A percentile compares a stretch with the other conserved stretches of the same genome.
phyloP scores from a whole-genome alignment of 2,329 filamentous ascomycete species.

The Pleoardoris graminearum region DNA sequence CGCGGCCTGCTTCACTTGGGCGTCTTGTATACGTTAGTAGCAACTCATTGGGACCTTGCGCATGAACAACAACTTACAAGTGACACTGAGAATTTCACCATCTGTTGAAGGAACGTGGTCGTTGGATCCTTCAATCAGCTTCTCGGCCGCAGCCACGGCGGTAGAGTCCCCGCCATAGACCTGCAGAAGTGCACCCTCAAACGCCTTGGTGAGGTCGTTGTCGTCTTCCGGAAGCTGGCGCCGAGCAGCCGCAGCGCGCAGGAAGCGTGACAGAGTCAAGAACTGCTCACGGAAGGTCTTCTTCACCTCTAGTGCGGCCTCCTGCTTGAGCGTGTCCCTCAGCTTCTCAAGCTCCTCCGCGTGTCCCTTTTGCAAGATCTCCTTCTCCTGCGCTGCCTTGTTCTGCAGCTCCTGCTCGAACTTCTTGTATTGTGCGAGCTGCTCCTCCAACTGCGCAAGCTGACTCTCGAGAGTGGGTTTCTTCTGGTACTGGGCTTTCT shows the following conservation, averaged over 20 bases:
- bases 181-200: slow-evolving; percentile 76
- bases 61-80: slow-evolving; percentile 62
- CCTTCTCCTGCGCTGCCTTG: slow-evolving; percentile 62
- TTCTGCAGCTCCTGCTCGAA: slow-evolving; percentile 72
- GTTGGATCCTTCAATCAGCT: slow-evolving; percentile 72
- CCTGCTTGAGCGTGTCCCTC: slow-evolving; percentile 58
- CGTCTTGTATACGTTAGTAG: no score
- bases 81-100: slow-evolving; percentile 67
- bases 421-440: slow-evolving; percentile 74
- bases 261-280: slow-evolving; percentile 75
- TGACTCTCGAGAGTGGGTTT: slow-evolving; percentile 72
- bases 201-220: slow-evolving; percentile 75
- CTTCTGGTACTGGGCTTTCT: slow-evolving; percentile 76
- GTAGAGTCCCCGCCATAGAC: slow-evolving; percentile 78
- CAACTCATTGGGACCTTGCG: no score
- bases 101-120: slow-evolving; percentile 68
- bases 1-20: slow-evolving; percentile 60
- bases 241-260: slow-evolving; percentile 75
- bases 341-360: slow-evolving; percentile 61
- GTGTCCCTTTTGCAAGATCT: slow-evolving; percentile 58
- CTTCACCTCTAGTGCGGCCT: slow-evolving; percentile 54
- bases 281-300: slow-evolving; percentile 63
- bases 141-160: slow-evolving; percentile 74
- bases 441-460: slow-evolving; percentile 71
- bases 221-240: slow-evolving; percentile 68